Evolutionary conservation across 441 rosid species (phyloP).

Genomic region (Gossypium schwendimanii): DNA sequence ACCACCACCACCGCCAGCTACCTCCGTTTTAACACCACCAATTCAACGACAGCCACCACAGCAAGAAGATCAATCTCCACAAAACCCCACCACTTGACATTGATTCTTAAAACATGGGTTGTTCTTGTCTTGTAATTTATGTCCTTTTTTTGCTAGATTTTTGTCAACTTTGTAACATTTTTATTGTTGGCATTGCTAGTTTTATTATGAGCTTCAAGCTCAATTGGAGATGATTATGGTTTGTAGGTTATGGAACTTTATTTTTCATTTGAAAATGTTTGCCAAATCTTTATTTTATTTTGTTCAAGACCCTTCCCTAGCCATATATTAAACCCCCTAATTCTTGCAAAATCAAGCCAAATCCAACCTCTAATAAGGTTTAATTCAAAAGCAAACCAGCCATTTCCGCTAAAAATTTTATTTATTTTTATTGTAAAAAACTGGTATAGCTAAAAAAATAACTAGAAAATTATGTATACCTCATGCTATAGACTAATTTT

Average conservation of each 20-base stretch:
- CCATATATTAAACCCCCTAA: too few species aligned
- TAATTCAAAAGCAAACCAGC: too few species aligned
- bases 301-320: too few species aligned
- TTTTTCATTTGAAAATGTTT: not conserved
- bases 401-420: too few species aligned
- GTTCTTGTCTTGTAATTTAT: not conserved
- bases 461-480: too few species aligned
- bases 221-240: not conserved
- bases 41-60: slow-evolving; percentile 19
- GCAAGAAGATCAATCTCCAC: slow-evolving; percentile 28
- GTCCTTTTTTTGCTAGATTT: not conserved
- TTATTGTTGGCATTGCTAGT: not conserved
- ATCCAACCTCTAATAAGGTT: too few species aligned
- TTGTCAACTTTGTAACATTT: not conserved
- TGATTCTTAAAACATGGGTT: not conserved
- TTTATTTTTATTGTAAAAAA: too few species aligned
- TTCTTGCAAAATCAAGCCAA: too few species aligned
- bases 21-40: slow-evolving; percentile 23
- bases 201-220: not conserved
- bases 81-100: slow-evolving; percentile 13
- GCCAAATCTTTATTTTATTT: not conserved
- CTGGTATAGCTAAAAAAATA: too few species aligned
- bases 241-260: not conserved
- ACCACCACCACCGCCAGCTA: slow-evolving; percentile 15
- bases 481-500: too few species aligned